Percentiles rank a stretch among this genome's conserved stretches.
phyloP scores from a whole-genome alignment of 202 grass and related monocot species.

The Brachypodium distachyon region DNA sequence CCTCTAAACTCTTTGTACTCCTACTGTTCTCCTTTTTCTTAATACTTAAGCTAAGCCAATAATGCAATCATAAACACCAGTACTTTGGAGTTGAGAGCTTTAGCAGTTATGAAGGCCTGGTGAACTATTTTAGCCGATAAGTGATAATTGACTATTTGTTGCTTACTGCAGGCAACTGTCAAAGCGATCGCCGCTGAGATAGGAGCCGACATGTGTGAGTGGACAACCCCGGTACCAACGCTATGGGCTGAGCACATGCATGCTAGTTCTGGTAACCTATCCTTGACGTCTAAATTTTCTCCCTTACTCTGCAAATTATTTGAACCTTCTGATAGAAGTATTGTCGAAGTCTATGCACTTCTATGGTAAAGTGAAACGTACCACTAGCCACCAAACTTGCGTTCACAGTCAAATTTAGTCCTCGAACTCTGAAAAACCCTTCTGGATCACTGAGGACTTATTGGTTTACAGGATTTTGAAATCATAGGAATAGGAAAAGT shows the following conservation, averaged over 20 bases:
- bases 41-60: neutral
- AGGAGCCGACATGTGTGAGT: constrained; percentile 71
- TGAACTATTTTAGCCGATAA: constrained; percentile 4
- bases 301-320: constrained; percentile 1
- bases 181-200: constrained; percentile 59
- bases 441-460: no score
- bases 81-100: neutral
- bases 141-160: neutral
- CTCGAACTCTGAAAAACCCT: no score
- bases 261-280: constrained; percentile 68
- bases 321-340: neutral
- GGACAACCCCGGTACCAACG: constrained; percentile 87
- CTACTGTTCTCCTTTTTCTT: constrained; percentile 2
- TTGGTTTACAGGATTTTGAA: no score
- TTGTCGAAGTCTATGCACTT: neutral
- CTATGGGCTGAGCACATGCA: constrained; percentile 84
- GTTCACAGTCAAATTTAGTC: no score
- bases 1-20: neutral
- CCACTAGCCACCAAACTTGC: no score
- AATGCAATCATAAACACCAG: neutral
- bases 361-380: no score
- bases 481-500: no score
- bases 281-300: neutral
- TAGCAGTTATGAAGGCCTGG: neutral
- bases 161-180: constrained; percentile 56